Evolutionary conservation across 2,329 filamentous ascomycete species (phyloP).

Genomic region (Neurospora sp.): DNA sequence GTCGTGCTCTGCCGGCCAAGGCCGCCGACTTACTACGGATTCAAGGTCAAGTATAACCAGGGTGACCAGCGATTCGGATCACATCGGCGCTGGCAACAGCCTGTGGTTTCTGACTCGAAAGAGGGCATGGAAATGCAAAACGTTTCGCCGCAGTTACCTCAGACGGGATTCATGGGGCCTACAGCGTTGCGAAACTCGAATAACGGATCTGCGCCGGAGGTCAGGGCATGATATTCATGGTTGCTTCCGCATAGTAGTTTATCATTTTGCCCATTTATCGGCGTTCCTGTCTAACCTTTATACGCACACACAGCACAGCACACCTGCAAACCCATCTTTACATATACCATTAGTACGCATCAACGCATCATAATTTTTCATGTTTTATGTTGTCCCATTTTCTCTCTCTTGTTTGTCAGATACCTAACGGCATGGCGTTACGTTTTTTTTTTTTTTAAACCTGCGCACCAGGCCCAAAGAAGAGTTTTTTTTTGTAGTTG

Average conservation of each 20-base stretch:
- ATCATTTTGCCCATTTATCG: background rate
- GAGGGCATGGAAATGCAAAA: conserved; percentile 65
- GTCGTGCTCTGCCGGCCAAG: conserved; percentile 74
- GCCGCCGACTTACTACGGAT: conserved; percentile 78
- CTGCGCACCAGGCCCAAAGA: background rate
- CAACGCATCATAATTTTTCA: background rate
- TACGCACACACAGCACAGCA: background rate
- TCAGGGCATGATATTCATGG: background rate
- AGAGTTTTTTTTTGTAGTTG: background rate
- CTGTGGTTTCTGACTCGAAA: conserved; percentile 36
- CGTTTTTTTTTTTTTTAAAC: background rate
- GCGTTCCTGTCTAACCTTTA: background rate
- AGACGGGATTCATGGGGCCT: conserved; percentile 43
- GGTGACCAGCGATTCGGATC: conserved; percentile 76
- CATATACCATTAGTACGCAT: background rate
- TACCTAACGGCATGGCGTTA: background rate
- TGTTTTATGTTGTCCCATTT: background rate
- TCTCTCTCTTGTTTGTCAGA: background rate
- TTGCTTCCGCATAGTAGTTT: background rate
- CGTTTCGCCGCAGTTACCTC: conserved; percentile 32
- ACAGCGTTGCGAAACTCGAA: conserved; percentile 30
- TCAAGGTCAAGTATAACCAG: conserved; percentile 65
- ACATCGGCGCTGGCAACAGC: conserved; percentile 18
- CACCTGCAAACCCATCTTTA: background rate
- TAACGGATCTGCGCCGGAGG: background rate